Evolutionary conservation across 2,329 filamentous ascomycete genomes (phyloP), one percentile per base, ranked within the genome.

Genomic region (Penicillium frequentans): DNA sequence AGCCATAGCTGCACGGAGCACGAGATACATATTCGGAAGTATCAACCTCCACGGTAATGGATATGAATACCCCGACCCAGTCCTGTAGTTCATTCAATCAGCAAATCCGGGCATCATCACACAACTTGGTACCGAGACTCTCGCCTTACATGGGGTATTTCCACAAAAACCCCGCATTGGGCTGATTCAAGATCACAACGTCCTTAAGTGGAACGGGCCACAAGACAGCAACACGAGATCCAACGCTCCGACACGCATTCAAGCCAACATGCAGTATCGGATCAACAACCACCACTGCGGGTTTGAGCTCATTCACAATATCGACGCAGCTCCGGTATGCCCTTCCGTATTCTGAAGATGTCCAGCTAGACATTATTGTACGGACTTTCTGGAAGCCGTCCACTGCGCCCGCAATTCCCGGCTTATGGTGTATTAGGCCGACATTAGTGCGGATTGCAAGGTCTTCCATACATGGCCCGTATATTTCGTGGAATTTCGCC

Each of bases 141-240:
- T 19, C 35, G 16, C 29, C 70, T 58, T 61, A 74, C 71, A 69
- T 55, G 2, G 71, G 71, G 48, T 72, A 74, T 49, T 73, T 72
- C 71, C 71, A 73, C 0, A 70, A 58, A 16, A 64, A 63, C 5
- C 59, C 68, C 6, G 60, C 63, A 24, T 64, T 64, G 3, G 78
- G 75, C 57, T 83, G 80, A 31, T 71, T 58, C 39, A 16, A 75
- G 57, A 60, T 61, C 46, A 37, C 78, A 62, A 63, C 77, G 75
- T 56, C 80, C 71, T 63, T 79, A 68, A 70, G 77, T 62, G 43
- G 78, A 37, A 80, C 82, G 1, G 80, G 80, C 48, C 75, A 77
- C 7, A 82, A 65, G 1, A 79, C 64, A 0, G 75, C 68, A 9
- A 71, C 73, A 6, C 71, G 71, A 33, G 72, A 60, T 0, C 66